Evolutionary conservation across 371 early-diverging fungal genomes (phyloP).

Genomic region (Cokeromyces recurvatus): DNA sequence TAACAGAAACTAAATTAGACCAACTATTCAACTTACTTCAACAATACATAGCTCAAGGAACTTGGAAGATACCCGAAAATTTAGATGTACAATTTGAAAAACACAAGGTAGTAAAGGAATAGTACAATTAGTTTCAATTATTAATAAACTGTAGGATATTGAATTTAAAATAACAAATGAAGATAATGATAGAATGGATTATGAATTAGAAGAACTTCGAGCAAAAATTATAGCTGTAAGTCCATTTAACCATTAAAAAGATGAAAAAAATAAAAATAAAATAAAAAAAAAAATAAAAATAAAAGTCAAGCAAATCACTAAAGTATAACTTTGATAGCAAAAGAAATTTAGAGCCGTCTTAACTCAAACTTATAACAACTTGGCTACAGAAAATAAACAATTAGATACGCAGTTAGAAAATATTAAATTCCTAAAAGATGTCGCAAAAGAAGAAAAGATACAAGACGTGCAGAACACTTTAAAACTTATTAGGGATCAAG

Average conservation of each 20-base stretch:
- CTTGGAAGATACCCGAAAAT: slow-evolving; percentile 3
- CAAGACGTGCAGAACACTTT: no score
- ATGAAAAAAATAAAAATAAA: no score
- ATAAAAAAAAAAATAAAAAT: no score
- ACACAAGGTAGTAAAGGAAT: neutral
- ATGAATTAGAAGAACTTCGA: neutral
- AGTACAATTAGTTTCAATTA: no score
- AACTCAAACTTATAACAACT: no score
- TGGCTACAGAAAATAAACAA: no score
- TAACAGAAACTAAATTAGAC: neutral
- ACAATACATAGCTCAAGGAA: slow-evolving; percentile 2
- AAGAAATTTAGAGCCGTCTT: neutral
- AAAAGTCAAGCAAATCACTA: no score
- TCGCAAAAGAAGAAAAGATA: no score
- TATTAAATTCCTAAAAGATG: no score
- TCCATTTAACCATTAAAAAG: neutral
- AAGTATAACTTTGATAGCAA: neutral
- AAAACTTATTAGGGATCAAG: no score
- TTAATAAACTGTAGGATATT: neutral
- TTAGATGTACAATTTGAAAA: slow-evolving; percentile 4
- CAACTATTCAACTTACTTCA: slow-evolving; percentile 4
- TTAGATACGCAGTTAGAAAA: no score
- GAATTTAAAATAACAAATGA: neutral
- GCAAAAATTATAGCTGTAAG: slow-evolving; percentile 4
- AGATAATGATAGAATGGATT: neutral